Base-by-base conservation (phyloP, 2,329 filamentous ascomycete genomes). In the Talaromyces sp. region DNA sequence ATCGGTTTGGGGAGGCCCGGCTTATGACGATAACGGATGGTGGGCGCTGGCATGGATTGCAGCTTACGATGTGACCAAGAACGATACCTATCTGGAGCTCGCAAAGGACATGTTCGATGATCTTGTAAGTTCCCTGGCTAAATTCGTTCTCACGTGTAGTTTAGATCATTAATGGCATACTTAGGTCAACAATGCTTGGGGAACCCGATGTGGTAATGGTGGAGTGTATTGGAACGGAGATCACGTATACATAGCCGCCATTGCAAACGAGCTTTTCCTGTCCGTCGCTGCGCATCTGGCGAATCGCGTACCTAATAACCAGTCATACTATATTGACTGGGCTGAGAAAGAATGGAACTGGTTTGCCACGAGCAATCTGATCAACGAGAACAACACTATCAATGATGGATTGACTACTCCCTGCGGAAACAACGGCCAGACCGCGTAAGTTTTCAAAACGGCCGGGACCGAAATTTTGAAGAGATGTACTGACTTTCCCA, bases 201-300 rank as follows among this genome's bases (percentile, higher is more conserved):
- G 72, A 27, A 76, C 75, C 1, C 73, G 72, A 2, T 79, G 76
- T 21, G 75, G 75, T 48, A 78, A 79, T 29, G 79, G 69, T 6
- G 73, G 80, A 17, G 74, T 83, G 57, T 82, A 75, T 67, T 83
- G 80, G 78, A 77, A 77, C 61, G 75, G 75, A 54, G 64, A 72
- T 0, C 71, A 77, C 27, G 70, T 72, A 2, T 80, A 81, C 61
- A 74, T 79, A 50, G 82, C 81, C 62, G 81, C 83, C 1, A 83
- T 86, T 35, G 76, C 81, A 2, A 86, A 85, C 60, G 81, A 83
- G 63, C 77, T 86, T 3, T 85, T 83, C 67, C 69, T 86, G 1
- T 78, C 77, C 2, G 75, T 81, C 0, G 83, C 82, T 2, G 81
- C 83, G 9, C 80, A 82, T 60, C 75, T 86, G 9, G 82, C 83